Conservation (phyloP, 2,329 filamentous ascomycete genomes). For the Fusarium pseudoanthophilum region DNA sequence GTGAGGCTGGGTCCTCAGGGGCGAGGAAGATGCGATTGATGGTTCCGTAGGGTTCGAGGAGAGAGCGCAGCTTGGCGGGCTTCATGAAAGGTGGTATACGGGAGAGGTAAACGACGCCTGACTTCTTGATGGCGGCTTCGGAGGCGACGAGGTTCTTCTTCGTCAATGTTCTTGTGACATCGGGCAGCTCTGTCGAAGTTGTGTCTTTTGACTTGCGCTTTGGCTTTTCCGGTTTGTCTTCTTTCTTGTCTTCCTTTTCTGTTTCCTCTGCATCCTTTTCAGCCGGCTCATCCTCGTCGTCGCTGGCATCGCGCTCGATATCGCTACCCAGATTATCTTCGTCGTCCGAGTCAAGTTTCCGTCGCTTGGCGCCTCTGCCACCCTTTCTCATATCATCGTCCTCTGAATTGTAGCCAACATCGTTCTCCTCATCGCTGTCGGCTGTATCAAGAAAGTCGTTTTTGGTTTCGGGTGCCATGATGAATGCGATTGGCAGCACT, state of each 20-base stretch:
- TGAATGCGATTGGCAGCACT: conserved; percentile 13
- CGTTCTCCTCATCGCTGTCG: conserved; percentile 69
- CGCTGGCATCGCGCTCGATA: conserved; percentile 49
- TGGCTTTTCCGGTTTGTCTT: conserved; percentile 34
- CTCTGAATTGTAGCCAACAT: conserved; percentile 73
- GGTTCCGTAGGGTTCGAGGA: conserved; percentile 78
- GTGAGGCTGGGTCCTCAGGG: conserved; percentile 75
- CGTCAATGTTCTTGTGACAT: conserved; percentile 64
- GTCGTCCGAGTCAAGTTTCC: conserved; percentile 62
- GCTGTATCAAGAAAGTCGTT: conserved; percentile 75
- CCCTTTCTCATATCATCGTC: conserved; percentile 75
- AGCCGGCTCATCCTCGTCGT: conserved; percentile 48
- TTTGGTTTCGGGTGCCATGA: conserved; percentile 74
- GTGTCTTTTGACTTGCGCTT: conserved; percentile 42
- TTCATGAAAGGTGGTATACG: conserved; percentile 92
- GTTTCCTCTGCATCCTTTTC: conserved; percentile 43
- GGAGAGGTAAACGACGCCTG: conserved; percentile 85
- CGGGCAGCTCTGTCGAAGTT: conserved; percentile 54
- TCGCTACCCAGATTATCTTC: conserved; percentile 53
- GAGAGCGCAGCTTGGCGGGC: conserved; percentile 77
- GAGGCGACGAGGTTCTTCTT: conserved; percentile 76
- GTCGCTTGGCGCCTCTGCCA: conserved; percentile 69
- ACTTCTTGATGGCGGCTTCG: conserved; percentile 74
- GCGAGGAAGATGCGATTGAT: conserved; percentile 84
- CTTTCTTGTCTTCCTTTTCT: conserved; percentile 33